Percentiles rank a stretch among this genome's conserved stretches.
phyloP scores from a whole-genome alignment of 352 stramenopile species.

The Globisporangium cystogenes region DNA sequence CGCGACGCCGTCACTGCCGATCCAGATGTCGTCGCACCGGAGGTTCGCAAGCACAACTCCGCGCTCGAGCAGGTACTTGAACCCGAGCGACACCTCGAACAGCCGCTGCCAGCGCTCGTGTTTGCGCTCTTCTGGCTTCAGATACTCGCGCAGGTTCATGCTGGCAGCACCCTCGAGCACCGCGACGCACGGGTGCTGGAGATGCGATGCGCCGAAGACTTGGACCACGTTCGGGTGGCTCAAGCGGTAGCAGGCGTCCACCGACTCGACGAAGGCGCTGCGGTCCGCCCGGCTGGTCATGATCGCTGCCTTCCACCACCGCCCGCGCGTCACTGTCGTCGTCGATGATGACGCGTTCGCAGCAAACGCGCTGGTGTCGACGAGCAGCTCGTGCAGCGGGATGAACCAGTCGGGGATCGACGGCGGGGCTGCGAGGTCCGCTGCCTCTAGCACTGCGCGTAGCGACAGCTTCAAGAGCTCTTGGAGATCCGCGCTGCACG shows the following conservation, averaged over 20 bases:
- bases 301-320: constrained; percentile 30
- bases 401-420: constrained; percentile 40
- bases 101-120: background rate
- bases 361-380: background rate
- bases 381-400: constrained; percentile 84
- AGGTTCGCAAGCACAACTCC: background rate
- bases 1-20: background rate
- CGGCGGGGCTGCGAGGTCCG: background rate
- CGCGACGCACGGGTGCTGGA: constrained; percentile 6
- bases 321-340: constrained; percentile 13
- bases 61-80: constrained; percentile 3
- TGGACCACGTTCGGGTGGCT: constrained; percentile 16
- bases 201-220: constrained; percentile 20
- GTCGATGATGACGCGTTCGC: constrained; percentile 13
- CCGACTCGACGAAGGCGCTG: background rate
- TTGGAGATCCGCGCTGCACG: constrained; percentile 1
- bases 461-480: background rate
- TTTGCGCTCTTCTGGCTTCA: background rate
- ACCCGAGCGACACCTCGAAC: background rate
- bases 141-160: constrained; percentile 5
- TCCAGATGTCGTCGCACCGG: background rate
- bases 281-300: background rate
- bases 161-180: constrained; percentile 10
- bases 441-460: background rate
- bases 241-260: constrained; percentile 24